Evolutionary conservation across 2,329 filamentous ascomycete species (phyloP).

Genomic region (Fusarium nanum): DNA sequence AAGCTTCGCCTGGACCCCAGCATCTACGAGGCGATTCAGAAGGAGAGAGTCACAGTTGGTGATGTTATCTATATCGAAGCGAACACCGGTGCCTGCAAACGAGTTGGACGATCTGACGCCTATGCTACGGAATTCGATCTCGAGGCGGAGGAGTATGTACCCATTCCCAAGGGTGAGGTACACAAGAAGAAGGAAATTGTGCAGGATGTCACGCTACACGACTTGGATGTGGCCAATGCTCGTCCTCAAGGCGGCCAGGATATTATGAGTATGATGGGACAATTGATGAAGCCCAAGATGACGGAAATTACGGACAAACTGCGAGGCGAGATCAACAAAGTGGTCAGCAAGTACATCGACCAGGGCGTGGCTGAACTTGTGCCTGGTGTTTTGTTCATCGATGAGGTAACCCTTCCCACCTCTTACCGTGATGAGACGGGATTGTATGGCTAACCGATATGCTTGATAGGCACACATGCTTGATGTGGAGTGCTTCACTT

Average conservation of each 20-base stretch:
- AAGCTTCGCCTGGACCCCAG: constrained; percentile 96
- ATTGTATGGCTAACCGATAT: constrained; percentile 38
- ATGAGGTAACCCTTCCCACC: constrained; percentile 74
- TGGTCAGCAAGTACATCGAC: constrained; percentile 98
- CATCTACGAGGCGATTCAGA: constrained; percentile 99
- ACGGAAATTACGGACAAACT: constrained; percentile 99
- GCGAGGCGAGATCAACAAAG: constrained; percentile 96
- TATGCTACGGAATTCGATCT: constrained; percentile 99
- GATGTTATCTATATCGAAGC: constrained; percentile 99
- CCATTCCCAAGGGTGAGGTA: constrained; percentile 97
- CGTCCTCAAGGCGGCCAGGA: constrained; percentile 97
- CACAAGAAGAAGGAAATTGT: constrained; percentile 99
- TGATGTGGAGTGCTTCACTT: constrained; percentile 98
- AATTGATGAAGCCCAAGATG: constrained; percentile 99
- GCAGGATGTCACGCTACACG: constrained; percentile 96
- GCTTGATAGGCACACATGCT: constrained; percentile 91
- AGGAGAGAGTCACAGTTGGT: constrained; percentile 94
- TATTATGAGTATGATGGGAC: constrained; percentile 99
- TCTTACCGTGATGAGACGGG: constrained; percentile 25
- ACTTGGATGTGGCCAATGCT: constrained; percentile 95
- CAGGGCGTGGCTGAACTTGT: constrained; percentile 97
- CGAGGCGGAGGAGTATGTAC: constrained; percentile 98
- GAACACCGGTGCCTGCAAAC: constrained; percentile 97
- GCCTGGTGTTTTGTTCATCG: constrained; percentile 98
- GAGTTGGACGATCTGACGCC: constrained; percentile 93